Percentiles rank a stretch among this genome's conserved stretches.
These are phyloP conservation scores for Penicillium riverlandense DNA, from an alignment of 495 filamentous ascomycete species.

Conservation along the genomic window DNA sequence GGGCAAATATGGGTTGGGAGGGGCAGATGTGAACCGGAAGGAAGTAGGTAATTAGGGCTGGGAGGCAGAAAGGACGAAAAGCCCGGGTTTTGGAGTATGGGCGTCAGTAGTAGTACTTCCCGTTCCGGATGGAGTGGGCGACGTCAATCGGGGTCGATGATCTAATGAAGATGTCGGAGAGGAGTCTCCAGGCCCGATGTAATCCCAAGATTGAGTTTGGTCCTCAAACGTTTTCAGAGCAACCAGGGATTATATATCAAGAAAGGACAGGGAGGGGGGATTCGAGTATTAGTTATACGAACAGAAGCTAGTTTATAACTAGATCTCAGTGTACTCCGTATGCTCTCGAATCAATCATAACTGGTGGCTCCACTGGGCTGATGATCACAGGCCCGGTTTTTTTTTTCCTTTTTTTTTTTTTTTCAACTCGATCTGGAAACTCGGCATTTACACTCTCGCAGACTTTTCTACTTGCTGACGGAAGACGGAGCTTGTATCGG, in stretches of 20 bases:
- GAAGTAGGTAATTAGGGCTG: background rate
- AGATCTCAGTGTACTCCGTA: constrained; percentile 1
- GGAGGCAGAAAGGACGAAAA: background rate
- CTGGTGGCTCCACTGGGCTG: constrained; percentile 5
- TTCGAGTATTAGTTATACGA: too few species aligned
- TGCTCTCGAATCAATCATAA: constrained; percentile 18
- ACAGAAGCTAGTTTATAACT: background rate
- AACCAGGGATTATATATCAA: background rate
- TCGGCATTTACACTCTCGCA: constrained; percentile 13
- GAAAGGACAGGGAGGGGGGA: background rate
- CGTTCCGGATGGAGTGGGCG: constrained; percentile 17
- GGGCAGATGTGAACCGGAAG: background rate
- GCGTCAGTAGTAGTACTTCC: constrained; percentile 17
- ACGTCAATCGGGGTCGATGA: constrained; percentile 26
- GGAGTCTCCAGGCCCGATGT: background rate
- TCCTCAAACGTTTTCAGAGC: background rate
- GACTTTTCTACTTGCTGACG: constrained; percentile 10
- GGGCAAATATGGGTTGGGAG: constrained; percentile 6
- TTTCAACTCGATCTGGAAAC: constrained; percentile 9
- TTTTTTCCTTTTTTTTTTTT: constrained; percentile 6
- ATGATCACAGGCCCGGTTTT: constrained; percentile 13
- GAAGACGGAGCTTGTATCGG: constrained; percentile 16
- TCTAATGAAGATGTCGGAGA: constrained; percentile 20
- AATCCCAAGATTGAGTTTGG: too few species aligned
- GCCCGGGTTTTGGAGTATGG: background rate